Conservation (phyloP, 148 eudicot genomes). For the Agrostemma githago region DNA sequence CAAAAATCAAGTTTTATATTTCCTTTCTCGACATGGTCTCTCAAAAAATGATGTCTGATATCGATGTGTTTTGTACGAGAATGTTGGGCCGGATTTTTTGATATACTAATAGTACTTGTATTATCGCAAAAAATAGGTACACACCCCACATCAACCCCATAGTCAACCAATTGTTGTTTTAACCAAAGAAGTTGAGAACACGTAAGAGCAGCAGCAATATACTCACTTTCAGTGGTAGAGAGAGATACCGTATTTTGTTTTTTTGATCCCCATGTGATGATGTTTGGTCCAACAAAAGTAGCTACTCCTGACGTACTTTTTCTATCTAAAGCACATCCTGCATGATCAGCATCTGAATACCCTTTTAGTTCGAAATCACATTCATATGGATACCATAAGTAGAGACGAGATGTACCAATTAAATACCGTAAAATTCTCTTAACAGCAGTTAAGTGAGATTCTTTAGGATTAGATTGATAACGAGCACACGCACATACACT, state of each 20-base stretch:
- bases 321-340: neutral
- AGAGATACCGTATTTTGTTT: neutral
- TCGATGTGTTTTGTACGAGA: neutral
- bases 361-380: neutral
- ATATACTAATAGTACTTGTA: neutral
- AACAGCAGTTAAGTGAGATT: neutral
- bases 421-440: constrained; percentile 6
- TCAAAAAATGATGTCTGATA: neutral
- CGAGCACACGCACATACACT: constrained; percentile 8
- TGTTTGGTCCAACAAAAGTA: neutral
- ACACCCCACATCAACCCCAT: neutral
- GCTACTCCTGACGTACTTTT: neutral
- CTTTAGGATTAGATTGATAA: neutral
- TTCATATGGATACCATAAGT: neutral
- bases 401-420: neutral
- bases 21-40: neutral
- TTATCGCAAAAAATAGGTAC: neutral
- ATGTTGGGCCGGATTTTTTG: neutral
- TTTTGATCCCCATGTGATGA: neutral
- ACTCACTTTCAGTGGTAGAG: neutral
- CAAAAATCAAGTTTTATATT: neutral
- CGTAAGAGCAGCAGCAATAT: neutral
- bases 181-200: neutral
- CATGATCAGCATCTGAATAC: neutral
- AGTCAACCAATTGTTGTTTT: neutral